These are phyloP conservation scores for Colletotrichum camelliae DNA, from an alignment of 2,329 filamentous ascomycete genomes.

Conservation along the genomic window DNA sequence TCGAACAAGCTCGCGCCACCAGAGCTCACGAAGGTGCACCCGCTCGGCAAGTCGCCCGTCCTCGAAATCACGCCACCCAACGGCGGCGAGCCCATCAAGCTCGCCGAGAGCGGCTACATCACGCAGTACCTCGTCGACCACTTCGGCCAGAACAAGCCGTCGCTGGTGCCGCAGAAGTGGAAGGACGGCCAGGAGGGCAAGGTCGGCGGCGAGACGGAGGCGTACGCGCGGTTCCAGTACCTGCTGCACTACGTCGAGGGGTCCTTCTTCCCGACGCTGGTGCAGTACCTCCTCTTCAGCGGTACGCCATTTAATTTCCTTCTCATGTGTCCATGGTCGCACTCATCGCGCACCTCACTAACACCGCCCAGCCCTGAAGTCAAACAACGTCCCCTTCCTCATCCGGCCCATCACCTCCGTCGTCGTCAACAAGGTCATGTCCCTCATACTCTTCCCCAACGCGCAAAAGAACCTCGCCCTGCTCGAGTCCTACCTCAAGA, in stretches of 20 bases:
- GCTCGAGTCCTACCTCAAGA: conserved; percentile 53
- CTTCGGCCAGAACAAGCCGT: conserved; percentile 45
- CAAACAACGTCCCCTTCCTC: conserved; percentile 54
- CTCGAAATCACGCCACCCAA: conserved; percentile 59
- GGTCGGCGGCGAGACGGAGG: conserved; percentile 66
- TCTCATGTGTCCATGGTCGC: too few species aligned
- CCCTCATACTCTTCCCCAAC: conserved; percentile 51
- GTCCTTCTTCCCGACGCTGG: conserved; percentile 74
- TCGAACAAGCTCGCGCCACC: conserved; percentile 67
- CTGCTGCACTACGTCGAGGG: conserved; percentile 88
- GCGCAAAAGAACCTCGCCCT: conserved; percentile 51
- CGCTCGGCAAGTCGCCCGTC: conserved; percentile 86
- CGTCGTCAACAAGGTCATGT: conserved; percentile 48
- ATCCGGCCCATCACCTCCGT: conserved; percentile 55
- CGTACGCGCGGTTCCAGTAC: conserved; percentile 66
- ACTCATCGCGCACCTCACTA: not conserved
- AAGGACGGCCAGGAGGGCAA: conserved; percentile 61
- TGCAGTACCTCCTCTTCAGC: conserved; percentile 55
- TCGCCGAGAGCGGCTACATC: conserved; percentile 85
- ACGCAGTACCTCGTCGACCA: conserved; percentile 83
- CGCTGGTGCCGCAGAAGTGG: conserved; percentile 58
- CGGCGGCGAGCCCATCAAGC: conserved; percentile 53
- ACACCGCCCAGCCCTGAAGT: conserved; percentile 43
- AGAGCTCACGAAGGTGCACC: conserved; percentile 79
- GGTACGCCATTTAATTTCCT: not conserved